Evolutionary conservation across 1,139 yeast species (phyloP).

Genomic region (Lodderomyces beijingensis): DNA sequence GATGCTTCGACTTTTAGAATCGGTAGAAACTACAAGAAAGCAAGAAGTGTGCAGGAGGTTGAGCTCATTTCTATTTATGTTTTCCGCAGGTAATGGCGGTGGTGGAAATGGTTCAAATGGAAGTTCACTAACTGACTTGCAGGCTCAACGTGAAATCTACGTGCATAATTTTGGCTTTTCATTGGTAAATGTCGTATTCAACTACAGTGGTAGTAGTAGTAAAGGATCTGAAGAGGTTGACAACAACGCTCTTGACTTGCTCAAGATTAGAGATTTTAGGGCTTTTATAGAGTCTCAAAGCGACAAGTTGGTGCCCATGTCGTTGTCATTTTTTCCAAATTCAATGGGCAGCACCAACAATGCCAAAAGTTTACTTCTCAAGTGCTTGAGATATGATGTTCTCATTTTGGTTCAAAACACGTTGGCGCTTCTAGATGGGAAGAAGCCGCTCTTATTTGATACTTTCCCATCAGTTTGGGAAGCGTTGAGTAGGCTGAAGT

Average conservation of each 20-base stretch:
- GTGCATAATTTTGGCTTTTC: slow-evolving; percentile 13
- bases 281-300: slow-evolving; percentile 31
- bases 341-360: slow-evolving; percentile 12
- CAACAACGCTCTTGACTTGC: slow-evolving; percentile 19
- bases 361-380: slow-evolving; percentile 41
- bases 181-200: slow-evolving; percentile 12
- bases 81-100: slow-evolving; percentile 1
- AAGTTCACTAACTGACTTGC: background rate
- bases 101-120: slow-evolving; percentile 3
- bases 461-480: slow-evolving; percentile 48
- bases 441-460: slow-evolving; percentile 38
- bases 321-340: slow-evolving; percentile 13
- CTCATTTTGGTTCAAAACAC: slow-evolving; percentile 53
- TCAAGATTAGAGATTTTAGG: slow-evolving; percentile 32
- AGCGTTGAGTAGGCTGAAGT: slow-evolving; percentile 25
- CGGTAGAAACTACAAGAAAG: slow-evolving; percentile 44
- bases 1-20: slow-evolving; percentile 27
- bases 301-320: slow-evolving; percentile 18
- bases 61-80: slow-evolving; percentile 16
- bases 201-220: slow-evolving; percentile 4
- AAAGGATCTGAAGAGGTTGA: slow-evolving; percentile 8
- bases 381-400: slow-evolving; percentile 54
- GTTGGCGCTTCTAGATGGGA: slow-evolving; percentile 33
- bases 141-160: slow-evolving; percentile 3
- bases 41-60: slow-evolving; percentile 39